Evolutionary conservation across 805 yeast genomes (phyloP), one percentile per base, ranked within the genome.

Genomic region (Kuraishia floccosa): DNA sequence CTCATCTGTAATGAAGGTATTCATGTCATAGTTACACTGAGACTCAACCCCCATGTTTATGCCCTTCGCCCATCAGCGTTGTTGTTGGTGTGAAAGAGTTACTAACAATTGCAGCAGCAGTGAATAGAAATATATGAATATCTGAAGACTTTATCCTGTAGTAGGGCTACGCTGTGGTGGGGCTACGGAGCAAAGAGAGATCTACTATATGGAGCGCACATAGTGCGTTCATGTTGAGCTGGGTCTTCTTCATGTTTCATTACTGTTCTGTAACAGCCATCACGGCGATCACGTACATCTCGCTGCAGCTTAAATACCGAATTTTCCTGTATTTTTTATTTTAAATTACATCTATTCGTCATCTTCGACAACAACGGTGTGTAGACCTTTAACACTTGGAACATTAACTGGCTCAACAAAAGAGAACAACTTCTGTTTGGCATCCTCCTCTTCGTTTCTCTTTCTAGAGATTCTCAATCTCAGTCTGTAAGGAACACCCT

Each of bases 381-480:
- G 79, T 68, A 91, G 83, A 72, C 96, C 96, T 80, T 91, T 91
- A 68, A 84, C 76, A 47, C 93, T 62, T 60, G 96, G 81, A 57
- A 91, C 96, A 58, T 71, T 68, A 63, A 91, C 95, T 59, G 93
- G 89, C 77, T 91, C 97, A 59, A 91, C 98, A 69, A 74, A 87
- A 50, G 97, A 86, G 76, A 84, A 91, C 66, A 91, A 78, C 66
- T 87, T 85, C 73, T 85, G 87, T 78, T 80, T 81, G 59, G 98
- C 96, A 63, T 85, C 89, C 76, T 91, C 98, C 76, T 91, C 98
- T 69, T 91, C 96, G 76, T 91, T 91, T 77, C 97, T 85, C 87
- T 81, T 91, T 54, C 60, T 54, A 45, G 97, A 86, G 72, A 91
- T 87, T 76, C 96, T 87, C 65, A 91, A 76, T 76, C 98, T 87